Percentiles rank a stretch among this genome's conserved stretches.
These are phyloP conservation scores for Candida tammaniensis DNA, from an alignment of 805 yeast genomes.

Conservation along the genomic window DNA sequence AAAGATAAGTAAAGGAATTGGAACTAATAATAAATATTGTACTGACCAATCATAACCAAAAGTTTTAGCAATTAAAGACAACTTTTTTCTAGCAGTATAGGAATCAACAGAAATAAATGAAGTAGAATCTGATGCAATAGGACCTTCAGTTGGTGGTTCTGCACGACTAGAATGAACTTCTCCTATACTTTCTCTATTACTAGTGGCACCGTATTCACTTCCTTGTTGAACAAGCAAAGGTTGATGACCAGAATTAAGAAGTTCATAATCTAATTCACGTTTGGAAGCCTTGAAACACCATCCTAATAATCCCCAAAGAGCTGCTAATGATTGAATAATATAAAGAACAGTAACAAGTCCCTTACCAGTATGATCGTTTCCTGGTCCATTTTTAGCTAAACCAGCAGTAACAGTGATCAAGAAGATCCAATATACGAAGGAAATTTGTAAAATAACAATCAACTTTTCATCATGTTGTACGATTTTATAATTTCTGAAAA, in stretches of 20 bases:
- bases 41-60: conserved; percentile 78
- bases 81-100: conserved; percentile 10
- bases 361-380: conserved; percentile 53
- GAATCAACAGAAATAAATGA: conserved; percentile 23
- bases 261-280: conserved; percentile 11
- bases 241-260: conserved; percentile 14
- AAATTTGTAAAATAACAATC: conserved; percentile 45
- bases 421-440: conserved; percentile 54
- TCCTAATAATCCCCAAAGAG: conserved; percentile 52
- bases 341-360: conserved; percentile 48
- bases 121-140: conserved; percentile 13
- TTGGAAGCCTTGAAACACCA: conserved; percentile 29
- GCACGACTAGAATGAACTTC: conserved; percentile 11
- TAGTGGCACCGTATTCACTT: conserved; percentile 18
- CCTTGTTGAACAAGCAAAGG: conserved; percentile 26
- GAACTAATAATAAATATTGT: conserved; percentile 68
- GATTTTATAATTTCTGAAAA: conserved; percentile 31
- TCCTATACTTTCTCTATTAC: too few relatives aligned
- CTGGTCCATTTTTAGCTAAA: conserved; percentile 38
- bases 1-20: conserved; percentile 55
- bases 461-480: conserved; percentile 44
- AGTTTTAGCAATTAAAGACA: conserved; percentile 27
- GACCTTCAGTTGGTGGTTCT: conserved; percentile 7
- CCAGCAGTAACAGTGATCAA: conserved; percentile 48
- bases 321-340: conserved; percentile 43